Percentiles rank a stretch among this genome's conserved stretches.
Evolutionary conservation across 2,329 filamentous ascomycete species (phyloP).

Genomic region (Trichocomaceae sp.): DNA sequence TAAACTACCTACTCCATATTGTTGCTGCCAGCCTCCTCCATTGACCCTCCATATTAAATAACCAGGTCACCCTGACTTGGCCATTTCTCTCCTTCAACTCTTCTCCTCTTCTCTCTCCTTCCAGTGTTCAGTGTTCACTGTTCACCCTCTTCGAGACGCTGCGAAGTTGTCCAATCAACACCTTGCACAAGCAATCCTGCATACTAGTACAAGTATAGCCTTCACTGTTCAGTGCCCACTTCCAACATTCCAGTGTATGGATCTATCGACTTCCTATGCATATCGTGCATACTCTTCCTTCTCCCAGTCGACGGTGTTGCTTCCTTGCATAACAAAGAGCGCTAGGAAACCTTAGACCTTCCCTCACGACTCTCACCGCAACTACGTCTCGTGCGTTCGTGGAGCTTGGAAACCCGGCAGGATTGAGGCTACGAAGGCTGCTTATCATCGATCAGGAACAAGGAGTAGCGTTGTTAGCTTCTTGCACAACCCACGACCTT

Average conservation of each 20-base stretch:
- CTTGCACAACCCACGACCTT: not conserved
- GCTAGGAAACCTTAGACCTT: constrained; percentile 5
- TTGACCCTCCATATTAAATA: constrained; percentile 13
- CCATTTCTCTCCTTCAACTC: not conserved
- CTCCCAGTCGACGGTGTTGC: constrained; percentile 27
- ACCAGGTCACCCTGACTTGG: constrained; percentile 4
- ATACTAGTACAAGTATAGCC: not conserved
- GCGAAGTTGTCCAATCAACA: constrained; percentile 6
- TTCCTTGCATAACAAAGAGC: constrained; percentile 15
- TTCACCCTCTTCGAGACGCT: not conserved
- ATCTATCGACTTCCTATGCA: constrained; percentile 17
- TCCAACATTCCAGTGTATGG: constrained; percentile 24
- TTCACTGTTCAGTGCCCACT: constrained; percentile 5
- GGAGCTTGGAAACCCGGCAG: not conserved
- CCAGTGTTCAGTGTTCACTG: not conserved
- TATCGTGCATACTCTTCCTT: constrained; percentile 24
- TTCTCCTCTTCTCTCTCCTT: constrained; percentile 1
- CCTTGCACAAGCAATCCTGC: constrained; percentile 8
- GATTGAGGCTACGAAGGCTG: not conserved
- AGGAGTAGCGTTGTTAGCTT: not conserved
- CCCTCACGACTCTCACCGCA: constrained; percentile 13
- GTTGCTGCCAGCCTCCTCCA: constrained; percentile 19
- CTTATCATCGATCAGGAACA: not conserved
- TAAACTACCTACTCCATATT: not conserved
- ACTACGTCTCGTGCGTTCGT: not conserved